Percentiles rank a stretch among this genome's conserved stretches.
Evolutionary conservation across 805 yeast species (phyloP).

Genomic region (Nakazawaea holstii): DNA sequence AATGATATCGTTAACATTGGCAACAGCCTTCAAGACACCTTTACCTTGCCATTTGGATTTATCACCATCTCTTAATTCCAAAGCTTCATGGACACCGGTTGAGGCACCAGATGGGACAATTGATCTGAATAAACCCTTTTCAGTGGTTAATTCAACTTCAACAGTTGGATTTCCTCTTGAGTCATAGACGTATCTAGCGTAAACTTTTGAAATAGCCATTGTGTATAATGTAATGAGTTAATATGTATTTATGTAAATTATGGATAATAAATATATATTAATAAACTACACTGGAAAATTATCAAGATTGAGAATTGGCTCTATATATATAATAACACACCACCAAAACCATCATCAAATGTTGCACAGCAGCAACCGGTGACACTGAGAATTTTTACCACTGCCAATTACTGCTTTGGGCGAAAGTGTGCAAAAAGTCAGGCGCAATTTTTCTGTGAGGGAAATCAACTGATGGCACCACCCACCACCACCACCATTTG

Average conservation of each 20-base stretch:
- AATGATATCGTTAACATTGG: constrained; percentile 90
- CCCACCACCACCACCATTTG: no score
- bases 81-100: constrained; percentile 98
- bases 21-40: constrained; percentile 97
- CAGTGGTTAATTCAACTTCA: constrained; percentile 94
- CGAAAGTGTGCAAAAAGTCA: no score
- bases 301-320: no score
- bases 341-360: no score
- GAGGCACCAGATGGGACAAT: constrained; percentile 99
- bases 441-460: no score
- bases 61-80: constrained; percentile 98
- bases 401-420: no score
- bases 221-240: background rate
- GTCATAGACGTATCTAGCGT: constrained; percentile 97
- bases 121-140: constrained; percentile 89
- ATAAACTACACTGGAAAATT: no score
- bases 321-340: no score
- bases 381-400: no score
- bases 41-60: constrained; percentile 97
- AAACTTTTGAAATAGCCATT: constrained; percentile 85
- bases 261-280: background rate
- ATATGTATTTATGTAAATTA: no score
- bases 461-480: no score
- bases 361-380: no score
- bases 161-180: constrained; percentile 99